Conservation (phyloP, 1,284 basidiomycete species). For the Ustilago xerochloae region DNA sequence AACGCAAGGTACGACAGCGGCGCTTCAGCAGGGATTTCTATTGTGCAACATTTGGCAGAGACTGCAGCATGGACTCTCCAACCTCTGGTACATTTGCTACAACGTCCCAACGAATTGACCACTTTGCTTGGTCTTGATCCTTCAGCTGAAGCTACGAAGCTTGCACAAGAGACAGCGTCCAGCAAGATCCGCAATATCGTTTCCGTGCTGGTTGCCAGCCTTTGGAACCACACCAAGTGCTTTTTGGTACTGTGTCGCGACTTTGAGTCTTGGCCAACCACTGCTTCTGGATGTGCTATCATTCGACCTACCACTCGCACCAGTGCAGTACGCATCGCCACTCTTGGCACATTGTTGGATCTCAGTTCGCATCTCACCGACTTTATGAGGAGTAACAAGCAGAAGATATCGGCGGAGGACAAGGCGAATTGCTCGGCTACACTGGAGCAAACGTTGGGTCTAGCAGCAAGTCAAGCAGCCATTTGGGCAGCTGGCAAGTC, state of each 20-base stretch:
- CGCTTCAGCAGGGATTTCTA: slow-evolving; percentile 10
- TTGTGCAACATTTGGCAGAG: slow-evolving; percentile 25
- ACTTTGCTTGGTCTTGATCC: slow-evolving; percentile 78
- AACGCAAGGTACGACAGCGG: background rate
- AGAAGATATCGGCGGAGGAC: slow-evolving; percentile 7
- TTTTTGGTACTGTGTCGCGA: slow-evolving; percentile 77
- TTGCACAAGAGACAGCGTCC: slow-evolving; percentile 71
- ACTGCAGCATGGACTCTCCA: slow-evolving; percentile 72
- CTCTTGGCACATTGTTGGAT: slow-evolving; percentile 63
- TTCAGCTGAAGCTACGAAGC: slow-evolving; percentile 73
- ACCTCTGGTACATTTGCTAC: slow-evolving; percentile 86
- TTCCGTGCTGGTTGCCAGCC: slow-evolving; percentile 72
- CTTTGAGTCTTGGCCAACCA: slow-evolving; percentile 77
- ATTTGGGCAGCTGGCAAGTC: slow-evolving; percentile 42
- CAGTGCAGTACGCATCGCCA: slow-evolving; percentile 48
- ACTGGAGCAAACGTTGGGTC: slow-evolving; percentile 45
- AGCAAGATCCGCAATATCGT: slow-evolving; percentile 45
- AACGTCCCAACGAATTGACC: slow-evolving; percentile 87
- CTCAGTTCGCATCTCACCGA: slow-evolving; percentile 51
- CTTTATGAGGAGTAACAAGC: slow-evolving; percentile 30
- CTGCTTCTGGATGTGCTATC: slow-evolving; percentile 73
- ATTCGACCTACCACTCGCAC: slow-evolving; percentile 51
- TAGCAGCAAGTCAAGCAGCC: slow-evolving; percentile 44
- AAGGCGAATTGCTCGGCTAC: slow-evolving; percentile 14
- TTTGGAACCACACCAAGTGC: slow-evolving; percentile 78